Evolutionary conservation across 176 grass and related monocot genomes (phyloP).

Genomic region (Hordeum marinum): DNA sequence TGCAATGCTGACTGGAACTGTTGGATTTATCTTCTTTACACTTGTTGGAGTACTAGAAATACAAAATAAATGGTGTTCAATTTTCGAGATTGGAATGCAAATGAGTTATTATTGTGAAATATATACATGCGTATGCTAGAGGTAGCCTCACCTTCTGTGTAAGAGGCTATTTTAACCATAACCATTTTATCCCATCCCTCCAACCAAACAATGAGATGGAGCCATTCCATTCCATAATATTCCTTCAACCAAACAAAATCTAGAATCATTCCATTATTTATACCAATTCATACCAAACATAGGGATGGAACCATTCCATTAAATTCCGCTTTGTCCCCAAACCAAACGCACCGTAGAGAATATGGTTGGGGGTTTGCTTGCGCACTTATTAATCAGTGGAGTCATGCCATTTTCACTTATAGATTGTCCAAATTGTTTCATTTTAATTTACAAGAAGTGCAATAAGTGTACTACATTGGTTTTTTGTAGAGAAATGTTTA

Average conservation of each 20-base stretch:
- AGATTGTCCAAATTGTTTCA: not conserved
- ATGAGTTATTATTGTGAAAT: not conserved
- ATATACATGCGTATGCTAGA: not conserved
- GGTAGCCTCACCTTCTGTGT: not conserved
- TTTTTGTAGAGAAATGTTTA: not conserved
- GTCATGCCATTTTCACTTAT: not conserved
- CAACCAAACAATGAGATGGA: not conserved
- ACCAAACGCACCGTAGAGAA: not conserved
- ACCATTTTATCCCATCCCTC: not conserved
- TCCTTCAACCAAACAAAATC: not conserved
- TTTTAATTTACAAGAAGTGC: slow-evolving; percentile 13
- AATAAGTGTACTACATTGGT: not conserved
- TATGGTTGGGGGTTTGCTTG: not conserved
- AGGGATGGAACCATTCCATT: not conserved
- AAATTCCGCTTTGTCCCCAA: not conserved
- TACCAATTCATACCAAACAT: not conserved
- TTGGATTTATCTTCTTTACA: not conserved
- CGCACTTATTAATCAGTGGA: not conserved
- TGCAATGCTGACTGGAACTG: not conserved
- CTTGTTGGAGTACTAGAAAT: not conserved
- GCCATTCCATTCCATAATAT: not conserved
- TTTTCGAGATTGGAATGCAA: not conserved
- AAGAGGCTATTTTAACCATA: not conserved
- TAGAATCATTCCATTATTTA: not conserved
- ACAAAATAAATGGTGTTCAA: not conserved